Percentiles rank a stretch among this genome's conserved stretches.
These are phyloP conservation scores for Orychophragmus violaceus DNA, from an alignment of 345 rosid species.

Conservation along the genomic window DNA sequence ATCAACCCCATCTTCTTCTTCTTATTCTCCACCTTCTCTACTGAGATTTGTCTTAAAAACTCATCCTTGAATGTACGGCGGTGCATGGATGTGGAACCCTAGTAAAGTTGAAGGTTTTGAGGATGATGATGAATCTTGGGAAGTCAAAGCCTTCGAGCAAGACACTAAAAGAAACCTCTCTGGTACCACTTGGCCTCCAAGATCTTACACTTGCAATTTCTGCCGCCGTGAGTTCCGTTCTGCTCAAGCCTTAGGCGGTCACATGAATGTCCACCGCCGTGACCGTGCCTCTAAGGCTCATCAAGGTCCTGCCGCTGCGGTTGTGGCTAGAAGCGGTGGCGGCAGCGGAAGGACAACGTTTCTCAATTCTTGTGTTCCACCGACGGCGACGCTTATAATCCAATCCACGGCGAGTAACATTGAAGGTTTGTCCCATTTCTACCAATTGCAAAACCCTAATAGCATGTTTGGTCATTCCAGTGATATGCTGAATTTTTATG, in stretches of 20 bases:
- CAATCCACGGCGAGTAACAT: slow-evolving; percentile 22
- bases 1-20: slow-evolving; percentile 29
- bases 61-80: slow-evolving; percentile 25
- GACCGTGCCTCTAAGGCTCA: slow-evolving; percentile 74
- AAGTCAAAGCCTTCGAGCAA: slow-evolving; percentile 84
- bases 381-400: slow-evolving; percentile 4
- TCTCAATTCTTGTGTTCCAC: slow-evolving; percentile 35
- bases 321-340: neutral
- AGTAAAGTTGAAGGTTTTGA: slow-evolving; percentile 30
- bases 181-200: slow-evolving; percentile 96
- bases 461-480: slow-evolving; percentile 31
- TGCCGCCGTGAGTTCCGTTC: slow-evolving; percentile 93
- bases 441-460: slow-evolving; percentile 63
- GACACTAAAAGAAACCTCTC: slow-evolving; percentile 55
- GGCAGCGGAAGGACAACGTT: slow-evolving; percentile 15
- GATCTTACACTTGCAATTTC: slow-evolving; percentile 89
- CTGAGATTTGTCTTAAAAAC: slow-evolving; percentile 15
- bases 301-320: slow-evolving; percentile 33
- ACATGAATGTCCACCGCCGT: slow-evolving; percentile 98
- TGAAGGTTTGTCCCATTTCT: slow-evolving; percentile 58
- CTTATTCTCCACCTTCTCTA: slow-evolving; percentile 9
- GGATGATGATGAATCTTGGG: slow-evolving; percentile 88
- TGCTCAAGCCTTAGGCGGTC: slow-evolving; percentile 98
- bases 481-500: slow-evolving; percentile 18
- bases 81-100: slow-evolving; percentile 71